Evolutionary conservation across 805 yeast genomes (phyloP), one percentile per base, ranked within the genome.

Genomic region (Pichia thaimueangensis): DNA sequence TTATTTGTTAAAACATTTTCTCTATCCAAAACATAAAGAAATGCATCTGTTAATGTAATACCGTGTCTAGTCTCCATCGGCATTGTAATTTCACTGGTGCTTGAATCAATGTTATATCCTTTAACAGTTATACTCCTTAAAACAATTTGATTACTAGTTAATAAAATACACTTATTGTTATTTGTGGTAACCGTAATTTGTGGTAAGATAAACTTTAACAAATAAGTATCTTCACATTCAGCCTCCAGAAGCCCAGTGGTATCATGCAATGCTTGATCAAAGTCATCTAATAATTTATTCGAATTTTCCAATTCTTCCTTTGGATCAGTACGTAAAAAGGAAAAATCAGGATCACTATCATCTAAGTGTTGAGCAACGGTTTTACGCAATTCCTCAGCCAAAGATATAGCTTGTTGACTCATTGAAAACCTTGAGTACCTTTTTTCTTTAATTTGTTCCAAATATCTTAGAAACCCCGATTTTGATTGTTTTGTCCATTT

Each of bases 401-500:
- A 36, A 27, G 47, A 55, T 17, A 60, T 45, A 0, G 63, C 65
- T 30, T 52, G 53, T 29, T 60, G 55, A 43, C 63, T 56, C 50
- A 56, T 25, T 29, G 59, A 56, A 50, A 60, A 61, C 10, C 53
- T 53, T 17, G 49, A 24, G 12, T 61, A 53, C 28, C 47, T 47
- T 47, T 65, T 51, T 13, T 56, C 57, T 21, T 49, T 35, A 10
- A 59, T 45, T 38, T 52, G 53, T 31, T 57, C 62, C 19, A 80
- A 57, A 55, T 84, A 86, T 29, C 76, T 71, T 49, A 74, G 68
- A 39, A 87, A 63, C 19, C 75, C 68, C 50, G 84, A 76, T 43
- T 94, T 67, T 5, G 80, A 70, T 6, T 65, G 58, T 45, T 84
- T 80, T 56, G 84, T 81, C 96, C 96, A 88, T 50, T 77, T 80